These are phyloP conservation scores for Peterozyma toletana DNA, from an alignment of 805 yeast species.

Conservation along the genomic window DNA sequence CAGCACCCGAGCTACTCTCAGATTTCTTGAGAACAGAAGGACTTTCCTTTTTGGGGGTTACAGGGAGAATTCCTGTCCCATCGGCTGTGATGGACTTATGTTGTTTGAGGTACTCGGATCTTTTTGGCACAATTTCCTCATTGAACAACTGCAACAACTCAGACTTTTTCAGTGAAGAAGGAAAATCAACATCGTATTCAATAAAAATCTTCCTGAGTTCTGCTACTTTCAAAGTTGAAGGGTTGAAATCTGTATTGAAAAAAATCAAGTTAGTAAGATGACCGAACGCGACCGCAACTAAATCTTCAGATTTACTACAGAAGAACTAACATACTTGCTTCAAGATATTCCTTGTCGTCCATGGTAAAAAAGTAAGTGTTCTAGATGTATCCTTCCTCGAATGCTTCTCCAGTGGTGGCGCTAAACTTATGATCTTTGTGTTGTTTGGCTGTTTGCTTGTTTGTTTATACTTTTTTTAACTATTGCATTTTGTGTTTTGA, in stretches of 20 bases:
- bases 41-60: neutral
- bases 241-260: constrained; percentile 48
- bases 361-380: no score
- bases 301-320: no score
- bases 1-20: neutral
- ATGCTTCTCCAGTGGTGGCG: no score
- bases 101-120: constrained; percentile 31
- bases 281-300: no score
- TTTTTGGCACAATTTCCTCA: constrained; percentile 41
- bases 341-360: no score
- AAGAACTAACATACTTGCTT: no score
- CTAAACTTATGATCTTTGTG: no score
- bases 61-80: constrained; percentile 11
- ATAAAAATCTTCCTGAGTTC: constrained; percentile 61
- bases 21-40: neutral
- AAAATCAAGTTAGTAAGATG: no score
- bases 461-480: no score
- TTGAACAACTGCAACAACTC: constrained; percentile 57
- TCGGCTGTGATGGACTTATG: constrained; percentile 15
- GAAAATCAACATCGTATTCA: constrained; percentile 54
- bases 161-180: constrained; percentile 61
- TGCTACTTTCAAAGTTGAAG: constrained; percentile 56
- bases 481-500: no score
- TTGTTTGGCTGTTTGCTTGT: no score
- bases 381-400: no score